These are phyloP conservation scores for Wickerhamiella parazyma DNA, from an alignment of 805 yeast genomes.

Conservation along the genomic window DNA sequence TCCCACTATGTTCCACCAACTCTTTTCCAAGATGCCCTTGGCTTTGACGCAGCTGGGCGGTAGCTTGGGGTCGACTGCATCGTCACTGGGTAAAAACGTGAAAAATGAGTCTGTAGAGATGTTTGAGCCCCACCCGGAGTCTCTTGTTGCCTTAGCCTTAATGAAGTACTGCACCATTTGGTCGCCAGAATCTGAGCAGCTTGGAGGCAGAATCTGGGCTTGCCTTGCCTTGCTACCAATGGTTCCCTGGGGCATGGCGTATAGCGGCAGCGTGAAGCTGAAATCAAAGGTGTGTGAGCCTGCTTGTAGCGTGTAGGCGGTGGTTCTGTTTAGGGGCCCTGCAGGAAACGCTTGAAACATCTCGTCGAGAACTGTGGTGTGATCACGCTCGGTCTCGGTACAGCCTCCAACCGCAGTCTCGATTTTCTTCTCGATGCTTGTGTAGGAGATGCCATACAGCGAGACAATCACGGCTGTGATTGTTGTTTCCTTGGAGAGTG, in stretches of 20 bases:
- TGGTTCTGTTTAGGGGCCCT: slow-evolving; percentile 8
- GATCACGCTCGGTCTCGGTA: slow-evolving; percentile 16
- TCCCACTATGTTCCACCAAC: slow-evolving; percentile 7
- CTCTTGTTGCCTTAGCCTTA: slow-evolving; percentile 28
- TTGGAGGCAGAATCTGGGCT: slow-evolving; percentile 23
- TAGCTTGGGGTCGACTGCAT: neutral
- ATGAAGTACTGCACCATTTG: slow-evolving; percentile 36
- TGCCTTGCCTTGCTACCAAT: slow-evolving; percentile 10
- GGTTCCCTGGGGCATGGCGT: slow-evolving; percentile 12
- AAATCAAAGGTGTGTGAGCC: slow-evolving; percentile 28
- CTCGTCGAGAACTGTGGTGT: slow-evolving; percentile 22
- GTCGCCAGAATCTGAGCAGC: slow-evolving; percentile 21
- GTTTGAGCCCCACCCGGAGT: neutral
- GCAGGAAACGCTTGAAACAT: slow-evolving; percentile 26
- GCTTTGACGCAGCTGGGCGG: slow-evolving; percentile 1
- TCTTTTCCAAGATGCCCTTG: slow-evolving; percentile 4
- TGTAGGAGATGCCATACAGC: slow-evolving; percentile 56
- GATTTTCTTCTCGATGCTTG: slow-evolving; percentile 30
- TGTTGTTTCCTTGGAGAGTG: neutral
- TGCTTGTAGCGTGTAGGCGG: slow-evolving; percentile 24
- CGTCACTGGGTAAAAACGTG: slow-evolving; percentile 35
- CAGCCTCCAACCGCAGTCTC: slow-evolving; percentile 16
- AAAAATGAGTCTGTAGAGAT: slow-evolving; percentile 32
- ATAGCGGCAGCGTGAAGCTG: slow-evolving; percentile 23
- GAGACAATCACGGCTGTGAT: slow-evolving; percentile 34